Base-by-base conservation (phyloP, 75 land plant genomes). In the Pinus albicaulis region DNA sequence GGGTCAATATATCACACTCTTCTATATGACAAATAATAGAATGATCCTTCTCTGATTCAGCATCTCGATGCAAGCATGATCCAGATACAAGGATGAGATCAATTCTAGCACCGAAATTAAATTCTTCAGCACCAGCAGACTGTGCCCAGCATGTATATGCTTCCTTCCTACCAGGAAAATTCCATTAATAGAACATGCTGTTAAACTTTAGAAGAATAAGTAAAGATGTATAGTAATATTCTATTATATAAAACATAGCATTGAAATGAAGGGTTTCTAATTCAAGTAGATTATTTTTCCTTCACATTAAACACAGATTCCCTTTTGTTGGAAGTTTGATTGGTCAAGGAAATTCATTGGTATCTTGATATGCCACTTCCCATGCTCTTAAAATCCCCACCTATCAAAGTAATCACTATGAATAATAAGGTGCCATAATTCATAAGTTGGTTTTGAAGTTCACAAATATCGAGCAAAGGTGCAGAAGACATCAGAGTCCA, bases 141-240 rank as follows among this genome's bases (percentile, higher is more conserved):
- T 77, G 82, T 41, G 88, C 70, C 93, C 98, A 96, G 71, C 98
- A 96, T 23, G 99, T 96, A 78, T 92, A 96, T 55, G 98, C 99
- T 36, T 86, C 93, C 81, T 78, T 83, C 81, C 99, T 94, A 85
- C 38, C 53, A 75, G 26, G 77, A 77, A 52, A 11, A 59, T 38
- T 36, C 70, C 41, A 66, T 66, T 38, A 3, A 36, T 34, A 66
- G 7, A 66, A 66, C 70, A 28, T 11, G 6, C 19, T 5, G 41
- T 41, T 20, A 66, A 66, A 28, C 28, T 34, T 19, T 3, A 38
- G 70, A 36, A 34, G 41, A 65, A 36, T 22, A 20, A 66, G 3
- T 38, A 48, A 48, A 48, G 2, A 10, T 66, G 28, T 41, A 20
- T 26, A 38, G 44, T 38, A 38, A 36, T 22, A 38, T 0, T 66